Conservation (phyloP, 139 green algal species). For the Coccomyxa sp. region DNA sequence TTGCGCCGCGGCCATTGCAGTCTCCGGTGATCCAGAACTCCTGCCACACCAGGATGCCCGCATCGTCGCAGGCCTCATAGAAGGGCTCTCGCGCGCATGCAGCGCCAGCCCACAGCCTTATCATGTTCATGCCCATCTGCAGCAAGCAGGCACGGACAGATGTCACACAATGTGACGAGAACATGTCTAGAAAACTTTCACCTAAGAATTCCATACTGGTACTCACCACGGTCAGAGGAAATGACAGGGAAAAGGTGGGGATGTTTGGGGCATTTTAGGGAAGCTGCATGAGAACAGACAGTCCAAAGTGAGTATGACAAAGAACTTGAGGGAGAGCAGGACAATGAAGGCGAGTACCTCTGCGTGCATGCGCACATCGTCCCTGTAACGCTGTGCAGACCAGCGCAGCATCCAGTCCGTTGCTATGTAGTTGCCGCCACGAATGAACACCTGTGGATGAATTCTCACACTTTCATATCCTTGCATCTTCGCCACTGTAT, state of each 20-base stretch:
- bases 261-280: too few relatives aligned
- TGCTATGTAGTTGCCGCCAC: constrained; percentile 1
- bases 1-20: neutral
- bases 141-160: neutral
- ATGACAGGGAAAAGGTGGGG: too few relatives aligned
- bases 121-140: constrained; percentile 30
- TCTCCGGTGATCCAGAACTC: constrained; percentile 18
- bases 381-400: neutral
- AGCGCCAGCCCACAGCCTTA: constrained; percentile 40
- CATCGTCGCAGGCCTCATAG: constrained; percentile 33
- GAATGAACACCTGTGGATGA: neutral
- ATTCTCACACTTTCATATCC: too few relatives aligned
- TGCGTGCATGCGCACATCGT: neutral
- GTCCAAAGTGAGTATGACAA: neutral
- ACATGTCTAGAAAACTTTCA: too few relatives aligned
- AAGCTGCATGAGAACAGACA: too few relatives aligned
- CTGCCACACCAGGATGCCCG: constrained; percentile 39
- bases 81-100: constrained; percentile 25
- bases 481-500: too few relatives aligned
- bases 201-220: too few relatives aligned
- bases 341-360: neutral
- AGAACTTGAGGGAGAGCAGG: neutral
- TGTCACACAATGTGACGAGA: too few relatives aligned
- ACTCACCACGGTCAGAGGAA: too few relatives aligned
- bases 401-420: neutral